These are phyloP conservation scores for Thuja plicata DNA, from an alignment of 83 land plant species.

Conservation along the genomic window DNA sequence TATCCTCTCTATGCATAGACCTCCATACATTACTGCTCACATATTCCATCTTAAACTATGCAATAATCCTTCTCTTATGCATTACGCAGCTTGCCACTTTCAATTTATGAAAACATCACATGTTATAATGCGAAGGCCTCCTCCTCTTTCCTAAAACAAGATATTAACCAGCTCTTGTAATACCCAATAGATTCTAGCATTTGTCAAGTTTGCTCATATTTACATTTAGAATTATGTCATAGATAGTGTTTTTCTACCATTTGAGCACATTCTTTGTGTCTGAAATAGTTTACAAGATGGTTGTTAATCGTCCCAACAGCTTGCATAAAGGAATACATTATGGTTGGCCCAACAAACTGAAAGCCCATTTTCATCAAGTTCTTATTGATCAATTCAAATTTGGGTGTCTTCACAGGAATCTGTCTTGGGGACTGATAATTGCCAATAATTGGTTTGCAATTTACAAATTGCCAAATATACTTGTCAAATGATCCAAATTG, in stretches of 20 bases:
- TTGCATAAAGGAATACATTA: constrained; percentile 87
- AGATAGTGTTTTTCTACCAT: not conserved
- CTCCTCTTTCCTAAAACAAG: not conserved
- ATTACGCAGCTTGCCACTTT: too few species aligned
- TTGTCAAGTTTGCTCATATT: not conserved
- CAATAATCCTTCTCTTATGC: too few species aligned
- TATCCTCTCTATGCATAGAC: too few species aligned
- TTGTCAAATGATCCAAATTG: constrained; percentile 75
- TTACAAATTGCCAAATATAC: constrained; percentile 77
- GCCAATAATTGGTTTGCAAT: constrained; percentile 70
- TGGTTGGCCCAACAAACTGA: constrained; percentile 78
- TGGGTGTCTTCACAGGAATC: constrained; percentile 81
- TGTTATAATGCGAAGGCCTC: too few species aligned
- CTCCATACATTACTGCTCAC: too few species aligned
- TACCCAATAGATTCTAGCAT: not conserved
- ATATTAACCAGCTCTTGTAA: not conserved
- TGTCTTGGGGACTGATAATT: constrained; percentile 50
- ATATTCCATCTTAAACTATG: too few species aligned
- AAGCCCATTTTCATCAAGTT: constrained; percentile 77
- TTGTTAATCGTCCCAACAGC: constrained; percentile 70
- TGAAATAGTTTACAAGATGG: constrained; percentile 53
- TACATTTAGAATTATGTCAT: not conserved
- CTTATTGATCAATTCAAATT: constrained; percentile 79
- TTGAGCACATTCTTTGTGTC: constrained; percentile 35
- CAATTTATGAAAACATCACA: too few species aligned